These are phyloP conservation scores for Penicillium cinerascens DNA, from an alignment of 495 filamentous ascomycete species.

Conservation along the genomic window DNA sequence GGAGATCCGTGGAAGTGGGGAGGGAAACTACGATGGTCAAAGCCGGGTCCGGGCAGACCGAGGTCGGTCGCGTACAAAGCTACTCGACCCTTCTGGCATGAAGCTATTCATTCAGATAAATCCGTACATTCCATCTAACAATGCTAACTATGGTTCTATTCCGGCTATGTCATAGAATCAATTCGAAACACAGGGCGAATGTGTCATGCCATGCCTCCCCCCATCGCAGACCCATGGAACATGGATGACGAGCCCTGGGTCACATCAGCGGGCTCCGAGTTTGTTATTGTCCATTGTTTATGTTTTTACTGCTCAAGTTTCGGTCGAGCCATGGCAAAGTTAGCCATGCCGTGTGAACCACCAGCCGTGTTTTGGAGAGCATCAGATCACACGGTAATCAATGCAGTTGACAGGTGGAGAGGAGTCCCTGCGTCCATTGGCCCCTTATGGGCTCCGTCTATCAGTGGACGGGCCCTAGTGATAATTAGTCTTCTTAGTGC, in stretches of 20 bases:
- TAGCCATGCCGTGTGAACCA: neutral
- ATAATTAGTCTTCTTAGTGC: slow-evolving; percentile 1
- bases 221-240: neutral
- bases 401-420: slow-evolving; percentile 15
- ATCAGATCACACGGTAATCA: slow-evolving; percentile 6
- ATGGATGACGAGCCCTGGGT: neutral
- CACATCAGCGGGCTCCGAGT: neutral
- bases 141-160: neutral
- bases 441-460: slow-evolving; percentile 5
- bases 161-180: neutral
- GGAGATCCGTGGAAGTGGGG: slow-evolving; percentile 25
- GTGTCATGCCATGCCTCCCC: neutral
- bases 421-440: neutral
- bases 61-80: neutral
- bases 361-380: neutral
- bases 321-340: neutral
- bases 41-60: slow-evolving; percentile 11
- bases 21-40: slow-evolving; percentile 38
- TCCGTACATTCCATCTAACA: neutral
- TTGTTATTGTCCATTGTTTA: neutral
- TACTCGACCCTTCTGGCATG: neutral
- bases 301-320: neutral
- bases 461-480: slow-evolving; percentile 7
- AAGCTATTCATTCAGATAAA: neutral
- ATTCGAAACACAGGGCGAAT: neutral